Percentiles rank a stretch among this genome's conserved stretches.
Conservation (phyloP, 306 rosid species). For the Lablab purpureus region DNA sequence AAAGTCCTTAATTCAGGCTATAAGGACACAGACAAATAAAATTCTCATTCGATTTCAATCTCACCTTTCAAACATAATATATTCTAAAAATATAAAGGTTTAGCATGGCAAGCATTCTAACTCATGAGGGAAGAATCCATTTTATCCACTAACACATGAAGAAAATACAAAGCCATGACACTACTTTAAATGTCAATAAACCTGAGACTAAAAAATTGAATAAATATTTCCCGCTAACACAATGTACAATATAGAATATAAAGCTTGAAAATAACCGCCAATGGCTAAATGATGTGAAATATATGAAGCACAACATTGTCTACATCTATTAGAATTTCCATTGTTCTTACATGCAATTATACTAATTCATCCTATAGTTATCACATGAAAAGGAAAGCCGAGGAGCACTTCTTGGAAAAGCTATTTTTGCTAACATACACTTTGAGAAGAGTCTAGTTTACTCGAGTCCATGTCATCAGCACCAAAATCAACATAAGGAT, state of each 20-base stretch:
- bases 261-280: conserved; percentile 5
- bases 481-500: conserved; percentile 59
- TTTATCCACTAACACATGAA: conserved; percentile 7
- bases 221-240: conserved; percentile 1
- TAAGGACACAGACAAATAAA: neutral
- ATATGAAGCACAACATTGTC: conserved; percentile 1
- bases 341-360: conserved; percentile 22
- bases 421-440: conserved; percentile 57
- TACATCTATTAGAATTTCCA: conserved; percentile 28
- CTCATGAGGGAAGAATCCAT: neutral
- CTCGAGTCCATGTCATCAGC: conserved; percentile 52
- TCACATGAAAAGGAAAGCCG: conserved; percentile 31
- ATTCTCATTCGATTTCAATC: conserved; percentile 1
- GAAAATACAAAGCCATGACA: neutral
- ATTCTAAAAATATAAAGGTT: conserved; percentile 1
- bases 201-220: neutral
- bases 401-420: conserved; percentile 37
- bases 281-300: conserved; percentile 6
- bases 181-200: conserved; percentile 32
- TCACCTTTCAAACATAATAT: neutral
- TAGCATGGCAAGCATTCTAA: neutral
- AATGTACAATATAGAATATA: neutral
- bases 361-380: conserved; percentile 36
- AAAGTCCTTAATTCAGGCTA: conserved; percentile 2
- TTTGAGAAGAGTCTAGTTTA: conserved; percentile 53